Percentiles rank a stretch among this genome's conserved stretches.
Evolutionary conservation across 129 eudicot species (phyloP).

Genomic region (Artemisia tridentata): DNA sequence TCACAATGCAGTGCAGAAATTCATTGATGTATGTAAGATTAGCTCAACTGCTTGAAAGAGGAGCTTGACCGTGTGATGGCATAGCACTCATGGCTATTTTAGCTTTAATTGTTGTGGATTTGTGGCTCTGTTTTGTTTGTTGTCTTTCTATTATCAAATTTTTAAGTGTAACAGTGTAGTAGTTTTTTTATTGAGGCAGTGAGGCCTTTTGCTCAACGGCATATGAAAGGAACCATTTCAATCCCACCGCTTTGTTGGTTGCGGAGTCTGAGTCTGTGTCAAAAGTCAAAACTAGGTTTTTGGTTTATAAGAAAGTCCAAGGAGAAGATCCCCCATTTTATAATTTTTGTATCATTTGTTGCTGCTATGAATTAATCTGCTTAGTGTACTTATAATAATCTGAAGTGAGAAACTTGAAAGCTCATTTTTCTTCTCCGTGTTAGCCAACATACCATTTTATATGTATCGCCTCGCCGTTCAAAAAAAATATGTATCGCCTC

Average conservation of each 20-base stretch:
- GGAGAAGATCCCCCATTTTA: not conserved
- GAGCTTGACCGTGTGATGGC: slow-evolving; percentile 17
- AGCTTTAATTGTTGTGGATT: slow-evolving; percentile 11
- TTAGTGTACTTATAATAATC: too few species aligned
- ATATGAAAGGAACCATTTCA: not conserved
- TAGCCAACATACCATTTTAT: too few species aligned
- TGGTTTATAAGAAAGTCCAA: not conserved
- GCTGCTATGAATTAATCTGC: too few species aligned
- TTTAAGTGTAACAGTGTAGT: not conserved
- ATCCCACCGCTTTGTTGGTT: slow-evolving; percentile 1
- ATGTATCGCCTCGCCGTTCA: too few species aligned
- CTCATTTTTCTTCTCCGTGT: too few species aligned
- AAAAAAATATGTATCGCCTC: too few species aligned
- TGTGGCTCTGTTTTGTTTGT: too few species aligned
- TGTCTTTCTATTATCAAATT: not conserved
- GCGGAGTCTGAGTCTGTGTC: not conserved
- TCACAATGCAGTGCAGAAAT: slow-evolving; percentile 92
- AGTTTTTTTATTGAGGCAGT: too few species aligned
- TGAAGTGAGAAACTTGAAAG: too few species aligned
- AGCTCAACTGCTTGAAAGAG: slow-evolving; percentile 60
- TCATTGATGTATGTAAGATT: slow-evolving; percentile 79
- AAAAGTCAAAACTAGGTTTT: not conserved
- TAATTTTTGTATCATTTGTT: too few species aligned
- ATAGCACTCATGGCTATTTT: too few species aligned
- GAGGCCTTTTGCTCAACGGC: too few species aligned